Evolutionary conservation across 768 basidiomycete species (phyloP).

Genomic region (Termitomyces sp.): DNA sequence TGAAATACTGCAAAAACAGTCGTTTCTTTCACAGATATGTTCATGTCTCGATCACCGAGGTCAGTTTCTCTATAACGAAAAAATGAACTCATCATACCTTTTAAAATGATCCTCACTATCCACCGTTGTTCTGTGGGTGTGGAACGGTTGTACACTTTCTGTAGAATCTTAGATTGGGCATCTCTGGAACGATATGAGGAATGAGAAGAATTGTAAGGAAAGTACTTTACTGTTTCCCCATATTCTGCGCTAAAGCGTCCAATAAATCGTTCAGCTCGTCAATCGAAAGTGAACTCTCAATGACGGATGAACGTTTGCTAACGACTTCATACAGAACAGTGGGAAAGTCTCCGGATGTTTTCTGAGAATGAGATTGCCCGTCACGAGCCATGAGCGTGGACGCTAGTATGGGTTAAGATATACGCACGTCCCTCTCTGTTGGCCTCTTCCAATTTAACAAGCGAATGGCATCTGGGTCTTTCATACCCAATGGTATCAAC

Average conservation of each 20-base stretch:
- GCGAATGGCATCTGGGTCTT: constrained; percentile 76
- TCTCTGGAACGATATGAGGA: constrained; percentile 43
- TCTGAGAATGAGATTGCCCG: constrained; percentile 30
- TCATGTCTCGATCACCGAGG: constrained; percentile 56
- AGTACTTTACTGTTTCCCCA: constrained; percentile 63
- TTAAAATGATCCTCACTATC: constrained; percentile 94
- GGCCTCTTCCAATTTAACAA: constrained; percentile 90
- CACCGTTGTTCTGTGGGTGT: constrained; percentile 90
- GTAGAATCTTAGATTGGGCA: constrained; percentile 66
- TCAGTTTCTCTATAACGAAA: neutral
- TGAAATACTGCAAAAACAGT: constrained; percentile 91
- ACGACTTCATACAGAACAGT: constrained; percentile 85
- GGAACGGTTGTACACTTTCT: constrained; percentile 68
- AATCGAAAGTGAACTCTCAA: constrained; percentile 70
- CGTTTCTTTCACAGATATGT: constrained; percentile 90
- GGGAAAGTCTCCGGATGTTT: constrained; percentile 81
- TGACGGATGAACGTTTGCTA: constrained; percentile 73
- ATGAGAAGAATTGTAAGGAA: neutral
- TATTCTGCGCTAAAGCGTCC: constrained; percentile 67
- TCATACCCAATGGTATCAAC: constrained; percentile 75
- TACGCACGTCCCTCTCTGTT: constrained; percentile 50
- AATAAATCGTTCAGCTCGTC: constrained; percentile 79
- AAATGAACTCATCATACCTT: constrained; percentile 48
- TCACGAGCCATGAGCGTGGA: neutral
- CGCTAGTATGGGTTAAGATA: neutral